These are phyloP conservation scores for Coemansia sp. DNA, from an alignment of 192 early-diverging fungal species.

Conservation along the genomic window DNA sequence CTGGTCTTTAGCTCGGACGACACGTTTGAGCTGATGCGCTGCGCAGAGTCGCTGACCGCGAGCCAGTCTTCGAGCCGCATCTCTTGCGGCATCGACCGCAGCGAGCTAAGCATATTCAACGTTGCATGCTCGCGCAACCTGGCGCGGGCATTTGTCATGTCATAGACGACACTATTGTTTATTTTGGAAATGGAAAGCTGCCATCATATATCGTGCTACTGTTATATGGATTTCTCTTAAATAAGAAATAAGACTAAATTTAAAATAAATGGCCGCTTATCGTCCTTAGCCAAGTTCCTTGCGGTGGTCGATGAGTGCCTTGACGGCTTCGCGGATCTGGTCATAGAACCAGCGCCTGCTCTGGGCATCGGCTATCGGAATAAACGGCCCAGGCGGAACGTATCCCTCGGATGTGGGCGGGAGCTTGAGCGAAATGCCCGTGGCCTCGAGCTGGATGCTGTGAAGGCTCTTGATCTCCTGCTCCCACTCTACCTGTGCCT, in stretches of 20 bases:
- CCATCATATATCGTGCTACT: too few relatives aligned
- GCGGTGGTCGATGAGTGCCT: constrained; percentile 43
- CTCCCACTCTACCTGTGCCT: constrained; percentile 79
- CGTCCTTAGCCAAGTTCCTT: constrained; percentile 32
- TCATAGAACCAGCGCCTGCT: constrained; percentile 67
- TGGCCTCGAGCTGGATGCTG: constrained; percentile 66
- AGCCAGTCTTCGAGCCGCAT: not conserved
- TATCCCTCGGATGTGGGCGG: constrained; percentile 55
- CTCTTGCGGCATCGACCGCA: not conserved
- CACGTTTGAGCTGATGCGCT: constrained; percentile 64
- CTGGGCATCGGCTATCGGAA: constrained; percentile 64
- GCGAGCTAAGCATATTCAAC: constrained; percentile 34
- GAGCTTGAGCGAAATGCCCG: constrained; percentile 71
- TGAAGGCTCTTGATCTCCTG: constrained; percentile 67
- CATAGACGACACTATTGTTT: not conserved
- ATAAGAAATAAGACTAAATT: constrained; percentile 8
- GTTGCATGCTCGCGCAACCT: constrained; percentile 47
- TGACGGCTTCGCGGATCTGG: constrained; percentile 68
- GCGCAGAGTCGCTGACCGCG: constrained; percentile 56
- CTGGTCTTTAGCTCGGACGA: constrained; percentile 58
- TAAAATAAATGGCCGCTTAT: too few relatives aligned
- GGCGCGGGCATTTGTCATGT: constrained; percentile 35
- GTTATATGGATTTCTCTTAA: too few relatives aligned
- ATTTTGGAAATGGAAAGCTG: not conserved
- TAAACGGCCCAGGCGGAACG: constrained; percentile 58